Evolutionary conservation across 768 basidiomycete genomes (phyloP).

Genomic region (Hygrocybe punicea): DNA sequence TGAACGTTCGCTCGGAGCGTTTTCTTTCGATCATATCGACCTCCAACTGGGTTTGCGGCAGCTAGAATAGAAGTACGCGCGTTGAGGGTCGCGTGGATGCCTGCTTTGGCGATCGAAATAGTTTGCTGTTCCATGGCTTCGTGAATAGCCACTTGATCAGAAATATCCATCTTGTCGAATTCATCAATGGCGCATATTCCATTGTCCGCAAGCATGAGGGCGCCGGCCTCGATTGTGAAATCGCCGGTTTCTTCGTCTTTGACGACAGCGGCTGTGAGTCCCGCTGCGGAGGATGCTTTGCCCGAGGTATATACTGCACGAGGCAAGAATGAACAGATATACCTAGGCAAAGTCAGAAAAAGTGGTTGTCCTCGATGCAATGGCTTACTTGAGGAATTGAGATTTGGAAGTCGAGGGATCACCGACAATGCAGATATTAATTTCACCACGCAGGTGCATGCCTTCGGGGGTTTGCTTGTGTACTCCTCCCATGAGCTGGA

Average conservation of each 20-base stretch:
- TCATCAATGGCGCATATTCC: conserved; percentile 99
- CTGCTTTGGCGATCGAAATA: conserved; percentile 98
- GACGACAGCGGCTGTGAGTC: conserved; percentile 97
- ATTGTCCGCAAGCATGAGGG: conserved; percentile 98
- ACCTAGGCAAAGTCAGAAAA: conserved; percentile 47
- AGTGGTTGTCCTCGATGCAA: not conserved
- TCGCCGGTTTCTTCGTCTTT: conserved; percentile 99
- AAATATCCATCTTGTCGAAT: conserved; percentile 99
- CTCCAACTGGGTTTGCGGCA: conserved; percentile 96
- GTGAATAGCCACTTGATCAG: conserved; percentile 98
- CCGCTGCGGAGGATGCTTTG: conserved; percentile 98
- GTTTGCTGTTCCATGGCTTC: conserved; percentile 99
- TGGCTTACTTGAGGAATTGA: conserved; percentile 89
- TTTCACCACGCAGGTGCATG: conserved; percentile 96
- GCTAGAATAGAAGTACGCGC: conserved; percentile 97
- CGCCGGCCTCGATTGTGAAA: conserved; percentile 98
- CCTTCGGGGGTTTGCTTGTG: conserved; percentile 96
- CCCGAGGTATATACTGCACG: conserved; percentile 98
- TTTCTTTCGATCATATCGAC: conserved; percentile 94
- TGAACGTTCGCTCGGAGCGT: conserved; percentile 87
- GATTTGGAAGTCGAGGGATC: conserved; percentile 98
- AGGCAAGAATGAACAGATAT: conserved; percentile 95
- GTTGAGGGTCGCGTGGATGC: conserved; percentile 97
- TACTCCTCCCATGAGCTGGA: conserved; percentile 98
- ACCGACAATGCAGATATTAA: conserved; percentile 97